Conservation (phyloP, 768 basidiomycete species). For the Leccinum subgranulosum region DNA sequence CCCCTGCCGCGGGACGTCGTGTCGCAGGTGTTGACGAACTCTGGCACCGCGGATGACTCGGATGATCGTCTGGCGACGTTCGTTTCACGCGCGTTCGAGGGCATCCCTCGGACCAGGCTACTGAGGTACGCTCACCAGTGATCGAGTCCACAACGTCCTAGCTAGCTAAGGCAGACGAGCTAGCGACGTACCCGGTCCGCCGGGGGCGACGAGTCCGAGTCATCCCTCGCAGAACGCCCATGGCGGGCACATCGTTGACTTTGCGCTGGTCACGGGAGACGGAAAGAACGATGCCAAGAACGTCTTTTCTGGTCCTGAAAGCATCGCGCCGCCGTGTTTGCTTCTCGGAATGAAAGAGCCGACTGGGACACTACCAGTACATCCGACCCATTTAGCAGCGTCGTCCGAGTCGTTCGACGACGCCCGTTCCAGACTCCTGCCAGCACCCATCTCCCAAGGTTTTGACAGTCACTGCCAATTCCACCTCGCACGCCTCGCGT, state of each 20-base stretch:
- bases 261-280: slow-evolving; percentile 11
- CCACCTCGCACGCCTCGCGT: slow-evolving; percentile 15
- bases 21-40: slow-evolving; percentile 7
- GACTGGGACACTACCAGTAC: neutral
- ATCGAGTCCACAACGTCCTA: neutral
- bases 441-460: slow-evolving; percentile 11
- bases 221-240: neutral
- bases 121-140: slow-evolving; percentile 14
- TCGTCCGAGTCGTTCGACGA: neutral
- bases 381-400: neutral
- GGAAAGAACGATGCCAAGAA: neutral
- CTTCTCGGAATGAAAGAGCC: slow-evolving; percentile 18
- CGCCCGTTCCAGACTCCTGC: neutral
- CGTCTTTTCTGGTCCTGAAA: neutral
- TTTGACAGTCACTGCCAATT: slow-evolving; percentile 4
- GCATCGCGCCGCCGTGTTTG: neutral
- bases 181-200: neutral
- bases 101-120: slow-evolving; percentile 12
- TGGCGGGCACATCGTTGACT: slow-evolving; percentile 4
- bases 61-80: neutral
- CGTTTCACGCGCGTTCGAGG: slow-evolving; percentile 16
- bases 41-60: neutral
- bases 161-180: slow-evolving; percentile 4
- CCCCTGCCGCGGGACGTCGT: slow-evolving; percentile 11
- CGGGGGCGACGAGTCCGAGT: neutral